Evolutionary conservation across 495 filamentous ascomycete species (phyloP).

Genomic region (Aspergillus steynii): DNA sequence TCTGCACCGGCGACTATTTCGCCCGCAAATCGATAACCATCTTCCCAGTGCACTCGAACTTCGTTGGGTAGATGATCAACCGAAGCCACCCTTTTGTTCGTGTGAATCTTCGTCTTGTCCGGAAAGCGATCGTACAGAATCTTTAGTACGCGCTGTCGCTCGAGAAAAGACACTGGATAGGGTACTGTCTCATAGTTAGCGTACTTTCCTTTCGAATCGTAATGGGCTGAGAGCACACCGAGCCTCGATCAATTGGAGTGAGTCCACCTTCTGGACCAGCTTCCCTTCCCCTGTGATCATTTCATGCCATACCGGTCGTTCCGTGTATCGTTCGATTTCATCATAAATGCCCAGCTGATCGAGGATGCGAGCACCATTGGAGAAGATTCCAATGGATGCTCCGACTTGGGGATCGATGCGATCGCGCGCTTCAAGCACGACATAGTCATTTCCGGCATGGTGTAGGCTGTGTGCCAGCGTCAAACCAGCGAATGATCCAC

Average conservation of each 20-base stretch:
- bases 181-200: slow-evolving; percentile 24
- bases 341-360: slow-evolving; percentile 51
- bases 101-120: slow-evolving; percentile 8
- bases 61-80: slow-evolving; percentile 3
- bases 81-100: slow-evolving; percentile 14
- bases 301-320: slow-evolving; percentile 13
- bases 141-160: slow-evolving; percentile 30
- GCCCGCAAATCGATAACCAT: slow-evolving; percentile 36
- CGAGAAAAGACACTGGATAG: slow-evolving; percentile 26
- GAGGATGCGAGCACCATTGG: slow-evolving; percentile 41
- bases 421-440: slow-evolving; percentile 44
- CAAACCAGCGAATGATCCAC: slow-evolving; percentile 51
- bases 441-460: slow-evolving; percentile 45
- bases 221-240: neutral
- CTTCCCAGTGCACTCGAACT: slow-evolving; percentile 13
- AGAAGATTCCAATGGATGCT: slow-evolving; percentile 33
- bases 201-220: neutral
- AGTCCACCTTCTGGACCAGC: too few species aligned
- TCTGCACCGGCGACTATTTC: slow-evolving; percentile 47
- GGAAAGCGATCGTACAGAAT: slow-evolving; percentile 19
- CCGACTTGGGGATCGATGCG: slow-evolving; percentile 39
- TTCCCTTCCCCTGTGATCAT: neutral
- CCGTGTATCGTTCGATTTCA: slow-evolving; percentile 17
- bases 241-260: neutral
- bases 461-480: slow-evolving; percentile 46